Base-by-base conservation (phyloP, 352 stramenopile species). In the Phytophthora constricta region DNA sequence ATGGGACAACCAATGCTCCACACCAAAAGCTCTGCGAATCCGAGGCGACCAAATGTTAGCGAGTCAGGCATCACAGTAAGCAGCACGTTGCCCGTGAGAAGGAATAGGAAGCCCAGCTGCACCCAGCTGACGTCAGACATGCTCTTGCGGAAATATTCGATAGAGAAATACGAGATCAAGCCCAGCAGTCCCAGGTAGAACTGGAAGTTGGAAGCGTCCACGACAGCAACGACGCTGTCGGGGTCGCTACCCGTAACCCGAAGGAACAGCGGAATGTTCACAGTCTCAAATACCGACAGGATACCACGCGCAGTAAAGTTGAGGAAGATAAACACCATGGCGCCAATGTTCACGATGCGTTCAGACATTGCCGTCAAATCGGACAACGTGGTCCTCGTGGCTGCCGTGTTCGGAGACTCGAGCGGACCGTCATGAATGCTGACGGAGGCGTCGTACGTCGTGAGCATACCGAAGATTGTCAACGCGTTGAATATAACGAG, bases 1-100 rank as follows among this genome's bases (percentile, higher is more conserved):
- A 92, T 91, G 5, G 86, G 86, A 42, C 84, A 92, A 17, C 86
- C 86, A 27, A 94, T 88, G 50, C 84, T 92, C 86, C 86, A 94
- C 13, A 94, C 82, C 37, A 92, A 76, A n/a, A 92, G 58, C 59
- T 92, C 82, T 0, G 80, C 80, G 42, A 91, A 25, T 7, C 68
- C 59, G 1, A 93, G 52, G 16, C 78, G 83, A 13, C 46, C 48
- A 65, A 91, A 92, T n/a, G 82, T 67, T 19, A 90, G 54, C 11
- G 68, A 59, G 0, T 59, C 47, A 7, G 82, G 78, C 34, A 76
- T 63, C 22, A 90, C 56, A 4, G 84, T 78, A 9, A 92, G 66
- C 43, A 91, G 17, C 25, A 86, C 14, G 57, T 93, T 92, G 46
- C 86, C 86, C 5, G 73, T 33, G 0, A 83, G 74, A 33, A 93